These are phyloP conservation scores for Paxillus rubicundulus DNA, from an alignment of 768 basidiomycete species.

Conservation along the genomic window DNA sequence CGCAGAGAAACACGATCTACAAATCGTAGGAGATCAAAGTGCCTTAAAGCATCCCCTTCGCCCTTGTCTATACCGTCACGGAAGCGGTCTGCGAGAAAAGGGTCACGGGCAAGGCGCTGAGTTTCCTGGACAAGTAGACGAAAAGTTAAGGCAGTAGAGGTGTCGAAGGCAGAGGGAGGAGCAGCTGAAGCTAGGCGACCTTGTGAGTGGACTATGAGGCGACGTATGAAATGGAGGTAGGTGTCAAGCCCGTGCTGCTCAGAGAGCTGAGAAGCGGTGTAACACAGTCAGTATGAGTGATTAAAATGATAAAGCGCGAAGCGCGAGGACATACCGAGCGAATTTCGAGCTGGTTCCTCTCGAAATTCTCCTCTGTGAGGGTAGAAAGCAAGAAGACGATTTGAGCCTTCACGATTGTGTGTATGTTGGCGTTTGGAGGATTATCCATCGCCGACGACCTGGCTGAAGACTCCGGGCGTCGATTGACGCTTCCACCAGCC, in stretches of 20 bases:
- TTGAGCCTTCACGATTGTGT: constrained; percentile 94
- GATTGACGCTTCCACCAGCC: constrained; percentile 61
- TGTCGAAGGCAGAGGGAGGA: constrained; percentile 64
- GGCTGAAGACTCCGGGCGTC: constrained; percentile 73
- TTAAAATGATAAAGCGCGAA: constrained; percentile 5
- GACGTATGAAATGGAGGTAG: constrained; percentile 95
- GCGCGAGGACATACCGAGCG: constrained; percentile 67
- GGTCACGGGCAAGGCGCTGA: constrained; percentile 86
- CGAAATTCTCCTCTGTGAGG: constrained; percentile 95
- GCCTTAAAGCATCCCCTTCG: constrained; percentile 78
- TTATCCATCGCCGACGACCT: constrained; percentile 85
- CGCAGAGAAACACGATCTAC: constrained; percentile 77
- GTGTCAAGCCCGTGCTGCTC: constrained; percentile 97
- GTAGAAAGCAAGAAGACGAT: constrained; percentile 97
- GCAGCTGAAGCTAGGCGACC: constrained; percentile 59
- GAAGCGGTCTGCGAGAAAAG: constrained; percentile 86
- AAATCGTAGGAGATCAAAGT: constrained; percentile 82
- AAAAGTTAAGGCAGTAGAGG: constrained; percentile 77
- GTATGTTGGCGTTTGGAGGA: constrained; percentile 79
- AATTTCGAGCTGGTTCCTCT: constrained; percentile 91
- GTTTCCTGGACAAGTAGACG: constrained; percentile 86
- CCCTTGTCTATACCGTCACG: constrained; percentile 87
- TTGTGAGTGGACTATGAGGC: constrained; percentile 88
- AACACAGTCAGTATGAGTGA: constrained; percentile 14
- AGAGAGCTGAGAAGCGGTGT: constrained; percentile 62